These are phyloP conservation scores for Wickerhamiella infanticola DNA, from an alignment of 1,139 yeast species.

Conservation along the genomic window DNA sequence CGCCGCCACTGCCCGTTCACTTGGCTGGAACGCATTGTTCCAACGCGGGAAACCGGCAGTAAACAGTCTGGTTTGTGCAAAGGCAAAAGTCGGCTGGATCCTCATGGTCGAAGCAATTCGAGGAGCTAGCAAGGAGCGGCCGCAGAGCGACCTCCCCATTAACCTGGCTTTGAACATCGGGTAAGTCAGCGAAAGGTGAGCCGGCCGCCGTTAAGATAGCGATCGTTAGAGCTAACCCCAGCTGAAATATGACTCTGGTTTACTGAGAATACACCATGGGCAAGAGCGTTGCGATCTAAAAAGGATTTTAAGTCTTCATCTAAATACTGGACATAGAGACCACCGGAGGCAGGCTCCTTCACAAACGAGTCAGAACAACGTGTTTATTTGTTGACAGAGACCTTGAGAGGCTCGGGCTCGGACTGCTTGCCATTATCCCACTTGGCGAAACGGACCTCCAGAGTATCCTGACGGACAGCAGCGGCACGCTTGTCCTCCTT, in stretches of 20 bases:
- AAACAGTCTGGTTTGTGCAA: no score
- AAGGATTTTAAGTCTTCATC: no score
- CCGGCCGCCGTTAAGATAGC: no score
- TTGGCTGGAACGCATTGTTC: slow-evolving; percentile 2
- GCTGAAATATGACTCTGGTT: no score
- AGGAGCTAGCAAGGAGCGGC: background rate
- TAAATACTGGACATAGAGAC: no score
- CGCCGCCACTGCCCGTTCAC: slow-evolving; percentile 22
- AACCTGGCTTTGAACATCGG: background rate
- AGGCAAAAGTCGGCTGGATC: no score
- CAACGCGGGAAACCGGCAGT: background rate
- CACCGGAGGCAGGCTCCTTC: no score
- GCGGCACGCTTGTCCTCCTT: slow-evolving; percentile 72
- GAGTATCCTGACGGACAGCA: slow-evolving; percentile 57
- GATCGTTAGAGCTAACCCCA: no score
- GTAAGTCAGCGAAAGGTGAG: no score
- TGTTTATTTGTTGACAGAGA: slow-evolving; percentile 8
- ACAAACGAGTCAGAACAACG: background rate
- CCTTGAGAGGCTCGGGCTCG: slow-evolving; percentile 14
- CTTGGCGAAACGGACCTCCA: slow-evolving; percentile 65
- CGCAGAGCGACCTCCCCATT: background rate
- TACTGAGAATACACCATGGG: no score
- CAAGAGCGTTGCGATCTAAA: no score
- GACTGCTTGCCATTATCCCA: slow-evolving; percentile 49
- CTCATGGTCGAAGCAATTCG: no score